These are phyloP conservation scores for Cubamyces lactineus DNA, from an alignment of 768 basidiomycete species.

Conservation along the genomic window DNA sequence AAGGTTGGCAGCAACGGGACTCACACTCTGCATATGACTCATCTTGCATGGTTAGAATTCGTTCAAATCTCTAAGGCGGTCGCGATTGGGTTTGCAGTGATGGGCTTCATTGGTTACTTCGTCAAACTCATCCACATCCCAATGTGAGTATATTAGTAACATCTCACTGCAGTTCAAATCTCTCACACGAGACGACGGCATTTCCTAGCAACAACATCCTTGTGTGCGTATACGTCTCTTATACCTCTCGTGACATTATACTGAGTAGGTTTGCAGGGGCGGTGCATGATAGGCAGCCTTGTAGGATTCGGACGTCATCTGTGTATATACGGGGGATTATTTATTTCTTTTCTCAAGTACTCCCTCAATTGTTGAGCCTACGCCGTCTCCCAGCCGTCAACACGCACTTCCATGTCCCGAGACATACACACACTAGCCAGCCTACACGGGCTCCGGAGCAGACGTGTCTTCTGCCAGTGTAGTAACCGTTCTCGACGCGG, in stretches of 20 bases:
- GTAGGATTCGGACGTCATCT: constrained; percentile 19
- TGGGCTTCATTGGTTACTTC: constrained; percentile 99
- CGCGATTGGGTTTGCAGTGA: constrained; percentile 95
- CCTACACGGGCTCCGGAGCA: too few relatives aligned
- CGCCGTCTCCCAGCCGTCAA: background rate
- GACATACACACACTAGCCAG: too few relatives aligned
- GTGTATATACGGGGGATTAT: constrained; percentile 26
- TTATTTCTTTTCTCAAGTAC: constrained; percentile 15
- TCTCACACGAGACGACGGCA: constrained; percentile 4
- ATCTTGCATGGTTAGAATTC: constrained; percentile 65
- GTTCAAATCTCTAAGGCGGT: constrained; percentile 94
- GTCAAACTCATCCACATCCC: constrained; percentile 99
- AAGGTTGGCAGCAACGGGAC: constrained; percentile 57
- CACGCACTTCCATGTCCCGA: background rate
- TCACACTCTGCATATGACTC: background rate
- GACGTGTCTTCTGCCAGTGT: too few relatives aligned
- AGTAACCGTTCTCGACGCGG: too few relatives aligned
- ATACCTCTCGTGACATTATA: background rate
- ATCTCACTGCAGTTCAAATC: background rate
- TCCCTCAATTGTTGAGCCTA: background rate
- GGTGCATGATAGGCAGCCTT: constrained; percentile 56
- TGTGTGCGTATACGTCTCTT: constrained; percentile 67
- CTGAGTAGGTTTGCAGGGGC: constrained; percentile 54
- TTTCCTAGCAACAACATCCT: constrained; percentile 88
- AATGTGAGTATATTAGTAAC: constrained; percentile 65